Percentiles rank a stretch among this genome's conserved stretches.
phyloP scores from a whole-genome alignment of 495 filamentous ascomycete species.

The Xylaria sp. region DNA sequence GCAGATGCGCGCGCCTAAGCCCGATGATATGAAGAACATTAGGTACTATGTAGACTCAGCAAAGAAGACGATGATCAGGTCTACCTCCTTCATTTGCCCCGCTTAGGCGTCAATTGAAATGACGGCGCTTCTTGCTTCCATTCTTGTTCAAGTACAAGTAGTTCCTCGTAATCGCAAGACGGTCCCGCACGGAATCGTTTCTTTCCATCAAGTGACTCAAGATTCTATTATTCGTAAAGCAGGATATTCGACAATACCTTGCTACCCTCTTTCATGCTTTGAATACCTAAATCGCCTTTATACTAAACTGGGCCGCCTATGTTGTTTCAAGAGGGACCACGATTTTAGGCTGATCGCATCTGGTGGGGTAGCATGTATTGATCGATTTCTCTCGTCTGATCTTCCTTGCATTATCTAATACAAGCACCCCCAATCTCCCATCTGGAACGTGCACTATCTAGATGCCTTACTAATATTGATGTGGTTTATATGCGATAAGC shows the following conservation, averaged over 20 bases:
- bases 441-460: neutral
- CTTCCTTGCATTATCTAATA: conserved; percentile 14
- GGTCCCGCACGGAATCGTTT: neutral
- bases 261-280: neutral
- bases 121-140: conserved; percentile 9
- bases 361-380: neutral
- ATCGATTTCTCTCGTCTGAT: conserved; percentile 12
- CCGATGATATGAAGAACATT: neutral
- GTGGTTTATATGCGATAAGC: conserved; percentile 15
- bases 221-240: neutral
- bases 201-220: neutral
- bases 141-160: neutral
- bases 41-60: neutral
- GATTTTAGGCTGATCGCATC: conserved; percentile 20
- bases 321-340: neutral
- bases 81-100: neutral
- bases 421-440: neutral
- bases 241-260: neutral
- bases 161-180: neutral
- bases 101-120: conserved; percentile 12
- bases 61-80: neutral
- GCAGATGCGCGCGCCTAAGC: conserved; percentile 22
- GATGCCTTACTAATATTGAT: neutral
- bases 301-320: neutral
- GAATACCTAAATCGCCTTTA: too few relatives aligned